phyloP scores from a whole-genome alignment of 306 rosid genomes.

The Sesbania bispinosa region DNA sequence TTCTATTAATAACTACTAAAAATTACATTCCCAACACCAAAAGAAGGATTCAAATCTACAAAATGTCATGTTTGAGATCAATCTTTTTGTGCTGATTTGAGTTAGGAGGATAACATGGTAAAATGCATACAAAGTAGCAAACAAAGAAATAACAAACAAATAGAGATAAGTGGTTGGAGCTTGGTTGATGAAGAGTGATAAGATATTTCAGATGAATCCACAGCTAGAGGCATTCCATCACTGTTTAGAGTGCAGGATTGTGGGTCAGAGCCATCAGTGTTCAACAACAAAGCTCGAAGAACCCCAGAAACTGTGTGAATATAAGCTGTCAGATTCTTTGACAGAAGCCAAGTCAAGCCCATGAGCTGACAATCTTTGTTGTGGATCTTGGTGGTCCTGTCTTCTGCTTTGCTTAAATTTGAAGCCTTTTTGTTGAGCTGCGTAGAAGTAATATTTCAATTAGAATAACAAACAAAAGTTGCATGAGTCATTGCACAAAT shows the following conservation, averaged over 20 bases:
- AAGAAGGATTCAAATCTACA: constrained; percentile 28
- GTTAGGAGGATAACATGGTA: constrained; percentile 19
- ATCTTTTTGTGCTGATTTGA: constrained; percentile 3
- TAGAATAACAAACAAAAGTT: constrained; percentile 16
- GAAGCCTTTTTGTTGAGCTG: constrained; percentile 89
- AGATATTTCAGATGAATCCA: constrained; percentile 74
- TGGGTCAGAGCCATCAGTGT: constrained; percentile 57
- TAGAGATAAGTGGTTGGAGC: constrained; percentile 33
- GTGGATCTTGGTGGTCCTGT: constrained; percentile 89
- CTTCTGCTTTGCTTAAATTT: constrained; percentile 72
- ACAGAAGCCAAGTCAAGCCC: constrained; percentile 97
- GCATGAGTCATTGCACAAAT: constrained; percentile 22
- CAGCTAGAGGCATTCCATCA: constrained; percentile 98
- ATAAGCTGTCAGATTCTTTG: constrained; percentile 76
- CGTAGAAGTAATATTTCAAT: constrained; percentile 32
- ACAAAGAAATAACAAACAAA: constrained; percentile 37
- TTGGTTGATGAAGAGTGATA: constrained; percentile 44
- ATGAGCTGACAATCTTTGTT: constrained; percentile 78
- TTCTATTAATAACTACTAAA: not conserved
- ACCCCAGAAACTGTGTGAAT: constrained; percentile 69
- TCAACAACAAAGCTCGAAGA: constrained; percentile 75
- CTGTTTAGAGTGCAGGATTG: constrained; percentile 76
- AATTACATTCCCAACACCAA: constrained; percentile 9
- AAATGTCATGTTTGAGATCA: constrained; percentile 20
- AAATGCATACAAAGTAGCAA: constrained; percentile 36